Percentiles rank a stretch among this genome's conserved stretches.
Conservation (phyloP, 345 rosid species). For the Eucalyptus marginata region DNA sequence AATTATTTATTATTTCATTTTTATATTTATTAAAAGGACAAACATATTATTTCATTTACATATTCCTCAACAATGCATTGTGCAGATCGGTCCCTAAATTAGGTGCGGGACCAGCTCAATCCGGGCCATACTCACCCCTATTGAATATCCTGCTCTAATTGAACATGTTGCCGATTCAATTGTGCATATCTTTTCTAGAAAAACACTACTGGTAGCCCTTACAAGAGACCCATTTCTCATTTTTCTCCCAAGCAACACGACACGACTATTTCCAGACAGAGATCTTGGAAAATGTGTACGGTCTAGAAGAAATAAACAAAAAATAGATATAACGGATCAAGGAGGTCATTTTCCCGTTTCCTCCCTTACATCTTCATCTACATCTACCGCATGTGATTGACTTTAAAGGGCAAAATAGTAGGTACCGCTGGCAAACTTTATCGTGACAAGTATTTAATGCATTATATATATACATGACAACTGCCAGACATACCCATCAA, state of each 20-base stretch:
- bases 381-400: not conserved
- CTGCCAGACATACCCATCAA: not conserved
- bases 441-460: not conserved
- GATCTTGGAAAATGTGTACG: not conserved
- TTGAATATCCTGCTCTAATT: not conserved
- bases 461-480: not conserved
- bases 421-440: not conserved
- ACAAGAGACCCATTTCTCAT: not conserved
- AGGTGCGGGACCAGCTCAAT: fast-evolving
- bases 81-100: fast-evolving
- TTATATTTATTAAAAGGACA: too few relatives aligned
- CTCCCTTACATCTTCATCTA: not conserved
- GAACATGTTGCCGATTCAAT: not conserved
- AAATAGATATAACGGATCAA: not conserved
- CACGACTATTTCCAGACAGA: not conserved
- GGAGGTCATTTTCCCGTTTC: not conserved
- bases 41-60: too few relatives aligned
- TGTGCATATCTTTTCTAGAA: not conserved
- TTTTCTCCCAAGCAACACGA: not conserved
- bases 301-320: not conserved
- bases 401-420: not conserved
- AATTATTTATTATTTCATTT: too few relatives aligned
- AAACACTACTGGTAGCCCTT: not conserved
- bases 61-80: too few relatives aligned
- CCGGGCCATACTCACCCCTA: too few relatives aligned